A percentile compares a stretch with the other conserved stretches of the same genome.
Conservation (phyloP, 306 rosid genomes). For the Macrotyloma uniflorum region DNA sequence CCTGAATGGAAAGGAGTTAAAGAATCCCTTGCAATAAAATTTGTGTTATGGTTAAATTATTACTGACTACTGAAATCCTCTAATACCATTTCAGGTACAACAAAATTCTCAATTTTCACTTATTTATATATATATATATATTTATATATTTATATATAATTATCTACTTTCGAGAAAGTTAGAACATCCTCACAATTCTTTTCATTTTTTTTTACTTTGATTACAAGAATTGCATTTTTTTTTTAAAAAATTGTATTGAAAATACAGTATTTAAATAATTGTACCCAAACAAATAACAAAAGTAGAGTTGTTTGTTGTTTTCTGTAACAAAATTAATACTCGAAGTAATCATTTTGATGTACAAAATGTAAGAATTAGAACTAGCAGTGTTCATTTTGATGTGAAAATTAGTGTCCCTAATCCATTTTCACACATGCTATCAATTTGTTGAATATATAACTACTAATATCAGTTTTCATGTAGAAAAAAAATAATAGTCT, state of each 20-base stretch:
- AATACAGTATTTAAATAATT: no score
- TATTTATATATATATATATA: not conserved
- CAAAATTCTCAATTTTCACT: not conserved
- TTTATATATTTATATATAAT: no score
- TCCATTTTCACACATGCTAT: not conserved
- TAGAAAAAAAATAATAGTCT: slow-evolving; percentile 72
- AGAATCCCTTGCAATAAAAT: no score
- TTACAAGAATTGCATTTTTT: not conserved
- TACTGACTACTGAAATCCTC: no score
- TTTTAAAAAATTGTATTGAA: not conserved
- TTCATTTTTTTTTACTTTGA: not conserved
- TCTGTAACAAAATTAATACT: no score
- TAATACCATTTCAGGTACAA: no score
- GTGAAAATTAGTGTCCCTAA: not conserved
- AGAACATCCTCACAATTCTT: no score
- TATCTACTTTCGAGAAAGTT: no score
- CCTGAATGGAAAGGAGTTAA: no score
- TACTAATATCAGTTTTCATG: slow-evolving; percentile 40
- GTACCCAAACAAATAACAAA: no score
- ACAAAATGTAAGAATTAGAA: not conserved
- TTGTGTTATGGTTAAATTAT: no score
- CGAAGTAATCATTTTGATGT: not conserved
- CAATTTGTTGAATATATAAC: slow-evolving; percentile 7
- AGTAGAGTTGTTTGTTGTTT: no score
- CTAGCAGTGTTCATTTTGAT: not conserved